A percentile compares a stretch with the other conserved stretches of the same genome.
Conservation (phyloP, 805 yeast genomes). For the Suhomyces prunicola region DNA sequence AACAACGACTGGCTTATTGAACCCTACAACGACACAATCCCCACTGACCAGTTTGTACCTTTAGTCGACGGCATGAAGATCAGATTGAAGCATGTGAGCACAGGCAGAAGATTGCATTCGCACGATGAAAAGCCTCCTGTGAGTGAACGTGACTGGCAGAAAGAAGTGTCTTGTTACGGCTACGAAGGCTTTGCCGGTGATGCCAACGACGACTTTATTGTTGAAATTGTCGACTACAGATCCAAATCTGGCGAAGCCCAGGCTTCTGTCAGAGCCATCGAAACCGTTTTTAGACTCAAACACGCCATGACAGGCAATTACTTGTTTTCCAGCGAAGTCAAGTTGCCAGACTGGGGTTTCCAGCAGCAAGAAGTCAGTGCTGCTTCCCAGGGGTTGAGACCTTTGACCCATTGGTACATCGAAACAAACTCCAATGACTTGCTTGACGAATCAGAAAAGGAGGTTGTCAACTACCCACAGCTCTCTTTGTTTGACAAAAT, state of each 20-base stretch:
- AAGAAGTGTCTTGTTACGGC: conserved; percentile 77
- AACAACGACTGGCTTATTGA: conserved; percentile 75
- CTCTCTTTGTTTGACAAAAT: conserved; percentile 58
- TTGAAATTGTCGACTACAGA: conserved; percentile 60
- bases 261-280: conserved; percentile 57
- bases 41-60: conserved; percentile 57
- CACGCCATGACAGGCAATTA: conserved; percentile 81
- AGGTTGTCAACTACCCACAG: conserved; percentile 44
- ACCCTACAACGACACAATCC: conserved; percentile 57
- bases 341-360: conserved; percentile 80
- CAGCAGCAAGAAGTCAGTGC: conserved; percentile 84
- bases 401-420: conserved; percentile 66
- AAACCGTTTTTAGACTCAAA: conserved; percentile 67
- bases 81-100: conserved; percentile 56
- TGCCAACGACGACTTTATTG: conserved; percentile 77
- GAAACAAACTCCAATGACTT: conserved; percentile 63
- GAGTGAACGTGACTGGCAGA: conserved; percentile 76
- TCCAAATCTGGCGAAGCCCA: conserved; percentile 53
- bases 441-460: conserved; percentile 24
- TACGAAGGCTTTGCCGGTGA: conserved; percentile 75
- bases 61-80: conserved; percentile 67
- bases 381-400: conserved; percentile 64
- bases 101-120: conserved; percentile 71
- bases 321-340: conserved; percentile 69
- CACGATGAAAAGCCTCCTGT: conserved; percentile 83